phyloP scores from a whole-genome alignment of 2,329 filamentous ascomycete species.

The Penicillium sp. region DNA sequence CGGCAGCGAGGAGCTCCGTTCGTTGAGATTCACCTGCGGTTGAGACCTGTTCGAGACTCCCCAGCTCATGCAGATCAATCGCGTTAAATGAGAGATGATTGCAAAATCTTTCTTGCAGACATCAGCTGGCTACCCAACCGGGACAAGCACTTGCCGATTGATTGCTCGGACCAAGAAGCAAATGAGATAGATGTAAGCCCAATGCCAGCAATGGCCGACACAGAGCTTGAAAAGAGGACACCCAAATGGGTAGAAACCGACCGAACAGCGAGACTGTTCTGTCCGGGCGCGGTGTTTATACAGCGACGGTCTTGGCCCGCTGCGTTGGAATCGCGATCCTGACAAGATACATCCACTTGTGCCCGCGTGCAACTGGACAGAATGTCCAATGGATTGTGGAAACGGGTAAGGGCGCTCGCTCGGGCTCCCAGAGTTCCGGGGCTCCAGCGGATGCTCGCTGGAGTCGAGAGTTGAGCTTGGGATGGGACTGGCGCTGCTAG shows the following conservation, averaged over 20 bases:
- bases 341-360: not conserved
- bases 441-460: not conserved
- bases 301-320: not conserved
- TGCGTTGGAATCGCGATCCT: not conserved
- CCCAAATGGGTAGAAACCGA: slow-evolving; percentile 4
- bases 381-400: not conserved
- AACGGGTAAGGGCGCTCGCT: not conserved
- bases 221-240: slow-evolving; percentile 7
- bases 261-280: not conserved
- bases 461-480: not conserved
- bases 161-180: slow-evolving; percentile 3
- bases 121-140: slow-evolving; percentile 10
- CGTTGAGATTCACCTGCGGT: not conserved
- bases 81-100: not conserved
- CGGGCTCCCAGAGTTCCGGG: not conserved
- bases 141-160: slow-evolving; percentile 13
- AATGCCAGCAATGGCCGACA: slow-evolving; percentile 6
- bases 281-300: not conserved
- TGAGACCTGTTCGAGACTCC: not conserved
- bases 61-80: not conserved
- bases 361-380: not conserved
- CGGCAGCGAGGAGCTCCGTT: not conserved
- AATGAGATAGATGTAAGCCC: slow-evolving; percentile 10
- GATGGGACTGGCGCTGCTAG: not conserved
- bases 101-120: slow-evolving; percentile 13